Percentiles rank a stretch among this genome's conserved stretches.
phyloP scores from a whole-genome alignment of 2,329 filamentous ascomycete genomes.

The Bipolaris gigantea region DNA sequence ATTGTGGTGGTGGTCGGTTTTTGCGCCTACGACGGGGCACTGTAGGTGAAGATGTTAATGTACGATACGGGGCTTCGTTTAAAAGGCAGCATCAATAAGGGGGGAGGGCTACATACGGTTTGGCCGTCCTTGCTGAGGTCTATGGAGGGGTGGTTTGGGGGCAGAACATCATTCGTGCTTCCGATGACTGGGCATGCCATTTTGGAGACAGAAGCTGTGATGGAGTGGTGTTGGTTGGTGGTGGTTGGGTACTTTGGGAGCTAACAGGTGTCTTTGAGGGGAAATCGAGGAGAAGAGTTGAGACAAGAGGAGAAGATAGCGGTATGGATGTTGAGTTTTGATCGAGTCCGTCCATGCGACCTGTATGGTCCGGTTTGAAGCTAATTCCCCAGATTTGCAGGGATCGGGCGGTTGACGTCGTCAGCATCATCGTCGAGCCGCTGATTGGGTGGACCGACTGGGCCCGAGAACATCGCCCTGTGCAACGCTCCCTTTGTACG shows the following conservation, averaged over 20 bases:
- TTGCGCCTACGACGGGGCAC: constrained; percentile 52
- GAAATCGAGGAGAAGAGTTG: neutral
- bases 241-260: no score
- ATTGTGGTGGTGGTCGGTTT: constrained; percentile 50
- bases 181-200: constrained; percentile 46
- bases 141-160: constrained; percentile 48
- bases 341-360: neutral
- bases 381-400: constrained; percentile 22
- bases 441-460: constrained; percentile 13
- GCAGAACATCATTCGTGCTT: constrained; percentile 49
- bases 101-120: constrained; percentile 12
- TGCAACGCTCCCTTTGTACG: no score
- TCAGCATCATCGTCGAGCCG: constrained; percentile 8
- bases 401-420: constrained; percentile 12
- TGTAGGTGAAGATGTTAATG: constrained; percentile 11
- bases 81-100: no score
- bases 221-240: neutral
- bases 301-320: neutral
- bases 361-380: constrained; percentile 12
- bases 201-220: neutral
- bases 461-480: no score
- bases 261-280: neutral
- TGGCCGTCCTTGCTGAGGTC: constrained; percentile 47
- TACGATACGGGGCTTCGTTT: no score
- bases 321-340: neutral